Conservation (phyloP, 1,284 basidiomycete species). For the Rhodotorula sp. region DNA sequence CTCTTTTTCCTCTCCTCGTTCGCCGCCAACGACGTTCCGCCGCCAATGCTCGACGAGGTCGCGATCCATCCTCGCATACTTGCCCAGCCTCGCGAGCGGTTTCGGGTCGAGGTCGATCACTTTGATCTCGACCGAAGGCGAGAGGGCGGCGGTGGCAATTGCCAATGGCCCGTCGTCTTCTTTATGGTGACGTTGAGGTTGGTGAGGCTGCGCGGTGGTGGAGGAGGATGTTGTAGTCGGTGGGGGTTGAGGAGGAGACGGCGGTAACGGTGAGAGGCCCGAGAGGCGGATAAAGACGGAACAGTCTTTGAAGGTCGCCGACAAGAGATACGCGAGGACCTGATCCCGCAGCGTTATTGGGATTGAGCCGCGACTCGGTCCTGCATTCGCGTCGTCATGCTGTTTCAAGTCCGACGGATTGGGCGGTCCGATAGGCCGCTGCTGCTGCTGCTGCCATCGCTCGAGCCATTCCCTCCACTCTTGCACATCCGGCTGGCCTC, state of each 20-base stretch:
- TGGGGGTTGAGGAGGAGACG: neutral
- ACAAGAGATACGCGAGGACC: conserved; percentile 72
- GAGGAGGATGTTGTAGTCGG: neutral
- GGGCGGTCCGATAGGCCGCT: too few relatives aligned
- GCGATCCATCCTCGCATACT: conserved; percentile 72
- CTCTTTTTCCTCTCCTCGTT: neutral
- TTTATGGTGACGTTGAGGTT: neutral
- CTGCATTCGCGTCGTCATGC: neutral
- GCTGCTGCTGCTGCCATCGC: conserved; percentile 7
- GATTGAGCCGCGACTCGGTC: neutral
- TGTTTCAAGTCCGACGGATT: neutral
- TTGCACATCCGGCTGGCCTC: conserved; percentile 44
- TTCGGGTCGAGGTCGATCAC: conserved; percentile 88
- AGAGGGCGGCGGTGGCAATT: neutral
- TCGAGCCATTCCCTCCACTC: conserved; percentile 39
- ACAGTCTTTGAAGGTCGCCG: conserved; percentile 95
- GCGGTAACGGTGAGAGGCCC: neutral
- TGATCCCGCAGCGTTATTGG: conserved; percentile 55
- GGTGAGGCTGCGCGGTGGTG: neutral
- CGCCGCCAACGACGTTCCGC: conserved; percentile 4
- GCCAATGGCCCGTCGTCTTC: neutral
- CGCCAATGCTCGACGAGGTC: conserved; percentile 58
- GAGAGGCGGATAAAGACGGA: conserved; percentile 67
- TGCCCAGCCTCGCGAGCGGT: conserved; percentile 61
- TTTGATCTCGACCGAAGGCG: conserved; percentile 53